phyloP scores from a whole-genome alignment of 2,329 filamentous ascomycete genomes.

The Fusarium keratoplasticum region DNA sequence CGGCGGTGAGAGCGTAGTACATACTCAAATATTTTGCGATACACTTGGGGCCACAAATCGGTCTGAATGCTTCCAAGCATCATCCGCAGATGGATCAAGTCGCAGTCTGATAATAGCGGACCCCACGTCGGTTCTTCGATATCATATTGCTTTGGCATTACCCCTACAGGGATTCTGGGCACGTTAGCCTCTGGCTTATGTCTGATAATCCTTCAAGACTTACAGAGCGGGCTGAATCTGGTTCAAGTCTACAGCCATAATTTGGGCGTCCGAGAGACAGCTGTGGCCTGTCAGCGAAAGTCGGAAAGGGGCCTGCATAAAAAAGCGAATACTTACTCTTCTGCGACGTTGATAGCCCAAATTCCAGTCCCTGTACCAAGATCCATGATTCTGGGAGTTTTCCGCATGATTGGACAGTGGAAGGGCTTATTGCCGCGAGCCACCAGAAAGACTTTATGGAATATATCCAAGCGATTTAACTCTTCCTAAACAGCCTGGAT shows the following conservation, averaged over 20 bases:
- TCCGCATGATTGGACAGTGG: slow-evolving; percentile 27
- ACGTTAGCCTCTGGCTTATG: slow-evolving; percentile 26
- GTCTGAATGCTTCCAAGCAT: slow-evolving; percentile 80
- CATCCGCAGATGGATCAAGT: slow-evolving; percentile 86
- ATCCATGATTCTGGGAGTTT: slow-evolving; percentile 63
- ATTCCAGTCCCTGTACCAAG: slow-evolving; percentile 90
- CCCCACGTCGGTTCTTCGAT: slow-evolving; percentile 79
- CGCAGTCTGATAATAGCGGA: slow-evolving; percentile 65
- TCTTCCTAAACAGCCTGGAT: slow-evolving; percentile 65
- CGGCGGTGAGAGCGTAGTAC: slow-evolving; percentile 41
- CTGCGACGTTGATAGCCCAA: slow-evolving; percentile 89
- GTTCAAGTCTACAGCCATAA: slow-evolving; percentile 56
- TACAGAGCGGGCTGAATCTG: slow-evolving; percentile 55
- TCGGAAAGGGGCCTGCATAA: not conserved
- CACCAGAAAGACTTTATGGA: slow-evolving; percentile 80
- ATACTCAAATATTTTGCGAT: slow-evolving; percentile 75
- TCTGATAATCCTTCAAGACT: slow-evolving; percentile 18
- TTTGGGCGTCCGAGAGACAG: slow-evolving; percentile 40
- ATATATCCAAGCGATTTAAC: slow-evolving; percentile 82
- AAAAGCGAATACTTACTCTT: slow-evolving; percentile 61
- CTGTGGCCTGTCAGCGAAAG: slow-evolving; percentile 26
- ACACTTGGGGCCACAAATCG: slow-evolving; percentile 76
- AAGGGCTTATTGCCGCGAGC: slow-evolving; percentile 62
- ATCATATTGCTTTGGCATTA: slow-evolving; percentile 70
- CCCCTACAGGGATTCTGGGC: slow-evolving; percentile 74